Conservation (phyloP, 2,329 filamentous ascomycete species). For the Claviceps fusiformis region DNA sequence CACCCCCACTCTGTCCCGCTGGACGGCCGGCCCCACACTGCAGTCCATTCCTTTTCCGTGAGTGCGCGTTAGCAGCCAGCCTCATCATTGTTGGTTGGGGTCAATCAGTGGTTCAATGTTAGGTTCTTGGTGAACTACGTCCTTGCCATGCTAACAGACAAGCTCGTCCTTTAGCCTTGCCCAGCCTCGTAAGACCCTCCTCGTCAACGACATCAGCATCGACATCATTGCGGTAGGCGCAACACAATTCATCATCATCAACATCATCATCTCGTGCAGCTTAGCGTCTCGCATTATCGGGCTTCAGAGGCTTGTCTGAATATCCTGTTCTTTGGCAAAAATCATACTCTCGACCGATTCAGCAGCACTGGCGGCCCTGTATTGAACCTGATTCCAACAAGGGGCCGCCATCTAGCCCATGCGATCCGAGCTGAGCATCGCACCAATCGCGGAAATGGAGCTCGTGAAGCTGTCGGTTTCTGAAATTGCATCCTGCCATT, state of each 20-base stretch:
- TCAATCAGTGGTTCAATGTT: neutral
- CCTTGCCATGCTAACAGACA: constrained; percentile 1
- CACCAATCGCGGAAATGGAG: constrained; percentile 27
- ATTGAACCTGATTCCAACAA: neutral
- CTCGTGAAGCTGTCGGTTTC: constrained; percentile 14
- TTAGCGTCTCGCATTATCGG: neutral
- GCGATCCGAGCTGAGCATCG: constrained; percentile 3
- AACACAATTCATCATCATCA: neutral
- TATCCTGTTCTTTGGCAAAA: neutral
- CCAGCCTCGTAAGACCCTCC: constrained; percentile 2
- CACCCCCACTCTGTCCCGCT: neutral
- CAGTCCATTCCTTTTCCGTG: neutral
- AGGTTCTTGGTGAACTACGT: neutral
- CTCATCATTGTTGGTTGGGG: neutral
- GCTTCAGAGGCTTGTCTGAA: neutral
- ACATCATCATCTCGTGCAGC: neutral
- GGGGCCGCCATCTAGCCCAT: neutral
- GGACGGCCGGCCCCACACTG: neutral
- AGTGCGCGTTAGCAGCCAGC: neutral
- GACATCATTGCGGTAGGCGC: neutral
- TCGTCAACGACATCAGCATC: neutral
- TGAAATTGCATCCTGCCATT: constrained; percentile 9
- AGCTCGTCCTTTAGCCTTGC: neutral
- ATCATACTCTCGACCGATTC: neutral
- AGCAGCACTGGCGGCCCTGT: neutral